phyloP scores from a whole-genome alignment of 441 rosid genomes.

The Eutrema salsugineum region DNA sequence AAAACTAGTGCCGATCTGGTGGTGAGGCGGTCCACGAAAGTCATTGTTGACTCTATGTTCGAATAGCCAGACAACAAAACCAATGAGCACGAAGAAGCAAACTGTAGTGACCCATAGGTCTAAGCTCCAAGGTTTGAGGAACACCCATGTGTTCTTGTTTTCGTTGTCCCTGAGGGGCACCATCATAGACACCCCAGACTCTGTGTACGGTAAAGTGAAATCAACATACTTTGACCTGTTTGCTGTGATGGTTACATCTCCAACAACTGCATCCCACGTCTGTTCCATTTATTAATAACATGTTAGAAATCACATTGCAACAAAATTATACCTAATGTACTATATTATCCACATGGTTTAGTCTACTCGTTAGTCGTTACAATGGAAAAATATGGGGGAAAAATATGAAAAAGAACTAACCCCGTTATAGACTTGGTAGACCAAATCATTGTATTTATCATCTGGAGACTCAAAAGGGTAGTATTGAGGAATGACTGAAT shows the following conservation, averaged over 20 bases:
- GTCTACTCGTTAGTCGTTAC: background rate
- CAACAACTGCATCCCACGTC: conserved; percentile 43
- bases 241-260: conserved; percentile 42
- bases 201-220: conserved; percentile 49
- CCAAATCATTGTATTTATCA: conserved; percentile 21
- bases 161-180: conserved; percentile 27
- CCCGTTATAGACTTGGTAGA: conserved; percentile 8
- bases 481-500: conserved; percentile 18
- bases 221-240: conserved; percentile 27
- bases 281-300: background rate
- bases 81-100: conserved; percentile 33
- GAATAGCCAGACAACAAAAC: conserved; percentile 40
- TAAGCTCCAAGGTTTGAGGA: conserved; percentile 43
- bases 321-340: no score
- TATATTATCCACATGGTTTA: background rate
- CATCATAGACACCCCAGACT: conserved; percentile 45
- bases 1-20: conserved; percentile 38
- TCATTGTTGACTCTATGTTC: conserved; percentile 39
- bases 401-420: conserved; percentile 12
- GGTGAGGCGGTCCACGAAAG: conserved; percentile 38
- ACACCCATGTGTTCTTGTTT: conserved; percentile 40
- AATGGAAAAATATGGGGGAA: background rate
- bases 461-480: background rate
- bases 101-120: conserved; percentile 43
- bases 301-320: background rate